Evolutionary conservation across 2,329 filamentous ascomycete species (phyloP).

Genomic region (Thelonectria rubi): DNA sequence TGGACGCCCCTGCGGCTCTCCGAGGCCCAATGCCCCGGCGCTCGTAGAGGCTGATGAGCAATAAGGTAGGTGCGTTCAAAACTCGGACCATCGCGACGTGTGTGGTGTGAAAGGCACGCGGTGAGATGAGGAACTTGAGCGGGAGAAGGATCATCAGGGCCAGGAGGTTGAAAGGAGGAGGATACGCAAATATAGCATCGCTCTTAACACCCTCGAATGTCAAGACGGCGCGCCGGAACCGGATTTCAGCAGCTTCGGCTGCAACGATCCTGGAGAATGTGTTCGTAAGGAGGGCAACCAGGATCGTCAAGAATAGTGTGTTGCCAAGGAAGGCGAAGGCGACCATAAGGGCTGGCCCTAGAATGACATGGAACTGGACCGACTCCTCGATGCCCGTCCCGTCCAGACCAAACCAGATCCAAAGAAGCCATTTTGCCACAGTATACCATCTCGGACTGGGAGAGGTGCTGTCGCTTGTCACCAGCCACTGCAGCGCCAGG

Average conservation of each 20-base stretch:
- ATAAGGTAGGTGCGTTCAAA: slow-evolving; percentile 69
- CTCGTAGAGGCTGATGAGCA: slow-evolving; percentile 68
- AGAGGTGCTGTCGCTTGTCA: slow-evolving; percentile 41
- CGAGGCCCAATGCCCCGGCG: slow-evolving; percentile 55
- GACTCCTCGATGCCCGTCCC: slow-evolving; percentile 63
- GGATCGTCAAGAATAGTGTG: slow-evolving; percentile 76
- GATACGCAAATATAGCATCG: slow-evolving; percentile 73
- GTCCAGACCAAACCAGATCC: slow-evolving; percentile 82
- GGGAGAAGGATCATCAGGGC: slow-evolving; percentile 70
- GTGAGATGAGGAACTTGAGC: slow-evolving; percentile 67
- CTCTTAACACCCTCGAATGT: slow-evolving; percentile 78
- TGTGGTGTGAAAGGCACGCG: slow-evolving; percentile 73
- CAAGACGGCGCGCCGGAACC: slow-evolving; percentile 73
- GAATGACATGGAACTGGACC: slow-evolving; percentile 69
- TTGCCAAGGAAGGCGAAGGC: slow-evolving; percentile 79
- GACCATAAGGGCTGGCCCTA: slow-evolving; percentile 75
- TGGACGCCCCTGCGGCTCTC: slow-evolving; percentile 11
- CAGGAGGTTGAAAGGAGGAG: slow-evolving; percentile 73
- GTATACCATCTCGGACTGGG: slow-evolving; percentile 55
- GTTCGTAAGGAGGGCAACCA: slow-evolving; percentile 76
- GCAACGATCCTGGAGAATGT: slow-evolving; percentile 73
- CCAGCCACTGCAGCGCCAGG: slow-evolving; percentile 73
- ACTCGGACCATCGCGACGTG: slow-evolving; percentile 70
- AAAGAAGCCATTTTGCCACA: slow-evolving; percentile 80
- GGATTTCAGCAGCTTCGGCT: slow-evolving; percentile 73